A percentile compares a stretch with the other conserved stretches of the same genome.
These are phyloP conservation scores for Phytopythium montanum DNA, from an alignment of 352 stramenopile genomes.

Conservation along the genomic window DNA sequence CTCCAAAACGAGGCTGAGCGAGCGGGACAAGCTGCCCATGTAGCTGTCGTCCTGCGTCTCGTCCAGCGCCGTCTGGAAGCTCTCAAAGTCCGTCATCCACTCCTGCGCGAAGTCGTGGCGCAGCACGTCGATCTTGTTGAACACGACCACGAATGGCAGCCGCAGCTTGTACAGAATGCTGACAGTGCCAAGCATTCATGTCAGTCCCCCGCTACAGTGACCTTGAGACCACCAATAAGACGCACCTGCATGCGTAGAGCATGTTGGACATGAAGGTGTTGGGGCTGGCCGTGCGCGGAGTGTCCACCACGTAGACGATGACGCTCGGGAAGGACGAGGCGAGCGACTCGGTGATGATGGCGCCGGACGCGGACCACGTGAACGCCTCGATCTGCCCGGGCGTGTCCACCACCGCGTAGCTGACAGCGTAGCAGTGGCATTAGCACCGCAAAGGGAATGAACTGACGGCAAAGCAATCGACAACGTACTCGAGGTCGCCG, in stretches of 20 bases:
- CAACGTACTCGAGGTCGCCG: conserved; percentile 73
- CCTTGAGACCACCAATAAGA: neutral
- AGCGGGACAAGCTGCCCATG: conserved; percentile 91
- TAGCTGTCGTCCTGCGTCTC: conserved; percentile 88
- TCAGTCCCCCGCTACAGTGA: neutral
- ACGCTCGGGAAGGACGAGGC: conserved; percentile 96
- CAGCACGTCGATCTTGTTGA: conserved; percentile 99
- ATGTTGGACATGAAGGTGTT: conserved; percentile 99
- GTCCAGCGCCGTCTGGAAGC: conserved; percentile 96
- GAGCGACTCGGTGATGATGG: conserved; percentile 97
- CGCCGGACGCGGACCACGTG: conserved; percentile 98
- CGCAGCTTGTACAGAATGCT: conserved; percentile 97
- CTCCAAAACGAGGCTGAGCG: conserved; percentile 84
- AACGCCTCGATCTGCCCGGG: conserved; percentile 99
- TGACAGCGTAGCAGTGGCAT: conserved; percentile 14
- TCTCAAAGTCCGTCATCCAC: conserved; percentile 99
- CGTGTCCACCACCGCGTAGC: conserved; percentile 98
- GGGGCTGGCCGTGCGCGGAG: conserved; percentile 92
- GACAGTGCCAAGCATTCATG: neutral
- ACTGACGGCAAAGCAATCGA: neutral
- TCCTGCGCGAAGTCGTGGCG: conserved; percentile 93
- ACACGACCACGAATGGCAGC: conserved; percentile 96
- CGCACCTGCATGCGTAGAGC: conserved; percentile 95
- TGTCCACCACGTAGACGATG: conserved; percentile 98
- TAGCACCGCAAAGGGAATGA: neutral